Percentiles rank a stretch among this genome's conserved stretches.
Evolutionary conservation across 495 filamentous ascomycete genomes (phyloP).

Genomic region (Penicillium robsamsonii): DNA sequence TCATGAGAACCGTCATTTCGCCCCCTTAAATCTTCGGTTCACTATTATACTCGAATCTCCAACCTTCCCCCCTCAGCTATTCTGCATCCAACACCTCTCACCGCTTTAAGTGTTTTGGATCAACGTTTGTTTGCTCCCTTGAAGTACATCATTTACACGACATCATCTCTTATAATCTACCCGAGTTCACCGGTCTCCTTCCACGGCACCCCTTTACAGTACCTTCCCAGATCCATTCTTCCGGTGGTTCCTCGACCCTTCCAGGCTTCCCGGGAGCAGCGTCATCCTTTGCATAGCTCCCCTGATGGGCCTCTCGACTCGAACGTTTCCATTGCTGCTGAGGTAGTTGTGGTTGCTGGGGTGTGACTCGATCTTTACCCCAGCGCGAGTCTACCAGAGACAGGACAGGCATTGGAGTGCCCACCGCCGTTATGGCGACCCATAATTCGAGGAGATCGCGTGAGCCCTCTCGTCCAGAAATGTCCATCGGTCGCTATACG

Average conservation of each 20-base stretch:
- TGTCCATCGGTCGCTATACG: slow-evolving; percentile 72
- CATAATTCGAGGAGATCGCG: slow-evolving; percentile 45
- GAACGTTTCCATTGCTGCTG: slow-evolving; percentile 24
- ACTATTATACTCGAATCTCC: slow-evolving; percentile 15
- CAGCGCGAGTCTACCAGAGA: slow-evolving; percentile 12
- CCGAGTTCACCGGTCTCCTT: slow-evolving; percentile 13
- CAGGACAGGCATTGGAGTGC: slow-evolving; percentile 14
- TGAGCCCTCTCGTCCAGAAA: slow-evolving; percentile 50
- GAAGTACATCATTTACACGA: background rate
- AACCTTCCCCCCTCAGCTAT: slow-evolving; percentile 6
- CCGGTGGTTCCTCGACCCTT: slow-evolving; percentile 20
- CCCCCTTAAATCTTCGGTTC: slow-evolving; percentile 17
- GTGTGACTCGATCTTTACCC: slow-evolving; percentile 22
- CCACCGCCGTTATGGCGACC: slow-evolving; percentile 37
- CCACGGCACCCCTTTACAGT: slow-evolving; percentile 12
- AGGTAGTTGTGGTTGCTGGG: slow-evolving; percentile 45
- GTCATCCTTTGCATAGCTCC: slow-evolving; percentile 18
- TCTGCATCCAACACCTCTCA: slow-evolving; percentile 25
- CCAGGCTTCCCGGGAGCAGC: slow-evolving; percentile 13
- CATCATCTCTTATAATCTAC: slow-evolving; percentile 3
- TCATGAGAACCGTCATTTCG: slow-evolving; percentile 23
- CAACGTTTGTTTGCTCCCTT: slow-evolving; percentile 1
- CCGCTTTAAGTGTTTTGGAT: slow-evolving; percentile 26
- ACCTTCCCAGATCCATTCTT: slow-evolving; percentile 13
- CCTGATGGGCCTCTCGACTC: slow-evolving; percentile 39